Conservation (phyloP, 1,139 yeast genomes). For the Arxiozyma slooffiae region DNA sequence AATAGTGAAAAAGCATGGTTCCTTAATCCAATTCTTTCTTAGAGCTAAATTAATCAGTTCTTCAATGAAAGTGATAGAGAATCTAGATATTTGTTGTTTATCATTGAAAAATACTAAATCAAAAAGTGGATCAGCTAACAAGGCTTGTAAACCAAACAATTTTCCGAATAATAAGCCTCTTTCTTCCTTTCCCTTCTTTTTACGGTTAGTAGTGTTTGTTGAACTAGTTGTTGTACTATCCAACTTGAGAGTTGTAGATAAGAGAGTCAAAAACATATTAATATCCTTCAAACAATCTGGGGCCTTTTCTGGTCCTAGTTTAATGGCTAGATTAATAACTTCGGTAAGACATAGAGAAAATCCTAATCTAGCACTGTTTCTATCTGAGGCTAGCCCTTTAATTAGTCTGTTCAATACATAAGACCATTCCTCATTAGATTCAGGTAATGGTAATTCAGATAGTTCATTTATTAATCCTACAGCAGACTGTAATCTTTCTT, state of each 20-base stretch:
- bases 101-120: slow-evolving; percentile 32
- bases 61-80: slow-evolving; percentile 30
- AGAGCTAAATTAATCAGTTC: slow-evolving; percentile 50
- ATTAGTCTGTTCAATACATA: slow-evolving; percentile 72
- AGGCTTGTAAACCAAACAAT: slow-evolving; percentile 72
- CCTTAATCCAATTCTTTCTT: slow-evolving; percentile 76
- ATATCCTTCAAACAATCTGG: slow-evolving; percentile 22
- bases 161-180: slow-evolving; percentile 74
- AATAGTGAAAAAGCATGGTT: slow-evolving; percentile 65
- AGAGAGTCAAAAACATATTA: slow-evolving; percentile 32
- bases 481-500: slow-evolving; percentile 68
- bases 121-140: slow-evolving; percentile 45
- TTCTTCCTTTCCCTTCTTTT: slow-evolving; percentile 68
- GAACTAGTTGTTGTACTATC: slow-evolving; percentile 13
- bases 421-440: slow-evolving; percentile 55
- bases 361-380: slow-evolving; percentile 80
- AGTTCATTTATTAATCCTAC: slow-evolving; percentile 54
- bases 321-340: slow-evolving; percentile 40
- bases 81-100: slow-evolving; percentile 27
- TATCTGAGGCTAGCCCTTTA: slow-evolving; percentile 70
- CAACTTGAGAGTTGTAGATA: slow-evolving; percentile 33
- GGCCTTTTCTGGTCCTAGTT: slow-evolving; percentile 15
- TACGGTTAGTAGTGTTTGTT: slow-evolving; percentile 33
- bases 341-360: slow-evolving; percentile 85
- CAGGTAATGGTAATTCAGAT: slow-evolving; percentile 26